These are phyloP conservation scores for Alternaria angustiovoidea DNA, from an alignment of 2,329 filamentous ascomycete genomes.

Conservation along the genomic window DNA sequence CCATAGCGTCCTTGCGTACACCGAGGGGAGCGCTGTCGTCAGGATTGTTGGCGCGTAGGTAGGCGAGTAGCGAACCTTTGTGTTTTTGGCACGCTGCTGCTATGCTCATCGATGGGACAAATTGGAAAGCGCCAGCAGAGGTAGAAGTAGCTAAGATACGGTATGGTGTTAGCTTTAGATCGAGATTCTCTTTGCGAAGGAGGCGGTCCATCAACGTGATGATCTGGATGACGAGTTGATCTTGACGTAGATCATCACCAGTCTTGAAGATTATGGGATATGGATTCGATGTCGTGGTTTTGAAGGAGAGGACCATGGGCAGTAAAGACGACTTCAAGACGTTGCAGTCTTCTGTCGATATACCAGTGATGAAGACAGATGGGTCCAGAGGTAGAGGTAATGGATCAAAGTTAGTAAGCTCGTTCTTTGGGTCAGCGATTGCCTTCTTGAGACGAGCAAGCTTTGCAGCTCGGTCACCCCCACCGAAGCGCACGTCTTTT, in stretches of 20 bases:
- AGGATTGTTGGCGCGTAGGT: constrained; percentile 88
- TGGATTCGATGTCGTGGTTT: constrained; percentile 75
- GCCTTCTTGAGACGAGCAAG: constrained; percentile 85
- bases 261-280: constrained; percentile 98
- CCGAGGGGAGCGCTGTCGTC: constrained; percentile 82
- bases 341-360: constrained; percentile 82
- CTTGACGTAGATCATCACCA: constrained; percentile 93
- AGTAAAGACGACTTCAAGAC: constrained; percentile 97
- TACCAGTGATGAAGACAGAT: constrained; percentile 77
- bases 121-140: constrained; percentile 89
- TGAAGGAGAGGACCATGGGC: constrained; percentile 90
- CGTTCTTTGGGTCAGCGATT: constrained; percentile 88
- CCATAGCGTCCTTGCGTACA: constrained; percentile 89
- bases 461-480: constrained; percentile 80
- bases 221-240: constrained; percentile 96
- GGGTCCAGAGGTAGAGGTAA: constrained; percentile 90
- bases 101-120: constrained; percentile 85
- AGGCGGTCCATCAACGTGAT: constrained; percentile 98
- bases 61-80: constrained; percentile 78
- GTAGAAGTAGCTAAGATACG: constrained; percentile 94
- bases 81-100: constrained; percentile 86
- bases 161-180: constrained; percentile 94
- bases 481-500: constrained; percentile 82
- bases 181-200: constrained; percentile 92
- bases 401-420: constrained; percentile 82